Base-by-base conservation (phyloP, 176 grass and related monocot genomes). In the Triticum turgidum region DNA sequence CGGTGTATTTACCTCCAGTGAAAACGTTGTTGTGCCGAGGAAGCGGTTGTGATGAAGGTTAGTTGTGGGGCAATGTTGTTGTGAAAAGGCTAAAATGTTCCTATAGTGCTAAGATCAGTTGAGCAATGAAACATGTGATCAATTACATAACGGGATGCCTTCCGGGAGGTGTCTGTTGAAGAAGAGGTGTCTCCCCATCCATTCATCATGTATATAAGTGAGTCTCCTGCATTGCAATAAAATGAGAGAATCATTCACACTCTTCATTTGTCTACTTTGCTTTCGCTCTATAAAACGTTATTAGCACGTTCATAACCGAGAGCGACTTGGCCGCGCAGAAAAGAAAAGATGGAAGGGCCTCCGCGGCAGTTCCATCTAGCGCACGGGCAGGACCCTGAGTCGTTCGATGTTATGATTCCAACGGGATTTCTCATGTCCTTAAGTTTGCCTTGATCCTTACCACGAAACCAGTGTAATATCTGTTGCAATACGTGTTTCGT, bases 391-490 rank as follows among this genome's bases (percentile, higher is more conserved):
- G 80, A 89, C 2, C 1, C 12, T 30, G 29, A 89, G 9, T 80
- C 81, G 0, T 74, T 95, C n/a, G 71, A 92, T 38, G 81, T 85
- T 9, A 32, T 62, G 91, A 91, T 72, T 41, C 62, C 1, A 52
- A 13, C 52, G 84, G 84, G 2, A 4, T 91, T 0, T 11, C 45
- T 0, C 20, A 63, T 27, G 56, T 32, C 15, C 80, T 73, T 4
- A 85, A 87, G 41, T 72, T n/a, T 0, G 5, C 74, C 1, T 49
- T 92, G 21, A 41, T 63, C 59, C 88, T 92, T 35, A 35, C 68
- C 2, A 78, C 58, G 6, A 87, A 84, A 82, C 77, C 88, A 24
- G 3, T 39, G 7, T 61, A 69, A 37, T 1, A 44, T 44, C 9
- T 44, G 8, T 41, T 44, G 29, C 29, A 30, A 30, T 30, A 30